These are phyloP conservation scores for Guadua angustifolia DNA, from an alignment of 176 grass and related monocot species.

Conservation along the genomic window DNA sequence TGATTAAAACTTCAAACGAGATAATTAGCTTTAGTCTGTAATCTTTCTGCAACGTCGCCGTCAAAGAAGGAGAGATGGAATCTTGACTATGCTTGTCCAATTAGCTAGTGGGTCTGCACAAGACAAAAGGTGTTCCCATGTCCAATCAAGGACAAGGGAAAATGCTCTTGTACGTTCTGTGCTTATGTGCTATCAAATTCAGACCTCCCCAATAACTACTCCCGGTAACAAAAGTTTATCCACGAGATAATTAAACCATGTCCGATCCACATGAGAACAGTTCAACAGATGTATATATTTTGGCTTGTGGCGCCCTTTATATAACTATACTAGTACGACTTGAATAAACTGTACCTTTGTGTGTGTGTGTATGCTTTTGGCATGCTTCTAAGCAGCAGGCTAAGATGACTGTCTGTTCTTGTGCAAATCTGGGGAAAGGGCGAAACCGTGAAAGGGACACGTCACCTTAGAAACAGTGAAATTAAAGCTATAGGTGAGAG, in stretches of 20 bases:
- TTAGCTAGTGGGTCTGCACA: conserved; percentile 5
- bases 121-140: conserved; percentile 37
- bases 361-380: not conserved
- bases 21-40: conserved; percentile 15
- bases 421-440: not conserved
- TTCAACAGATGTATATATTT: not conserved
- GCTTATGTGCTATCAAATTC: conserved; percentile 6
- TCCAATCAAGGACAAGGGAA: conserved; percentile 35
- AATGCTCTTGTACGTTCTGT: not conserved
- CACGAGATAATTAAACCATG: not conserved
- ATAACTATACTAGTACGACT: too few relatives aligned
- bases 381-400: not conserved
- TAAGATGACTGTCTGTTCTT: not conserved
- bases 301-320: not conserved
- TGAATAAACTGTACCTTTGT: too few relatives aligned
- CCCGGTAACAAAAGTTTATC: not conserved
- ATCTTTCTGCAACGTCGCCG: conserved; percentile 9
- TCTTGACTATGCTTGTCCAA: conserved; percentile 33
- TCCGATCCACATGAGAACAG: conserved; percentile 3
- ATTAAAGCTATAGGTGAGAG: conserved; percentile 40
- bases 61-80: conserved; percentile 44
- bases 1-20: not conserved
- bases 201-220: not conserved
- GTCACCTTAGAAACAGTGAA: conserved; percentile 27
- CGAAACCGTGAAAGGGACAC: conserved; percentile 5